Evolutionary conservation across 495 filamentous ascomycete genomes (phyloP), one percentile per base, ranked within the genome.

Genomic region (Evernia prunastri): DNA sequence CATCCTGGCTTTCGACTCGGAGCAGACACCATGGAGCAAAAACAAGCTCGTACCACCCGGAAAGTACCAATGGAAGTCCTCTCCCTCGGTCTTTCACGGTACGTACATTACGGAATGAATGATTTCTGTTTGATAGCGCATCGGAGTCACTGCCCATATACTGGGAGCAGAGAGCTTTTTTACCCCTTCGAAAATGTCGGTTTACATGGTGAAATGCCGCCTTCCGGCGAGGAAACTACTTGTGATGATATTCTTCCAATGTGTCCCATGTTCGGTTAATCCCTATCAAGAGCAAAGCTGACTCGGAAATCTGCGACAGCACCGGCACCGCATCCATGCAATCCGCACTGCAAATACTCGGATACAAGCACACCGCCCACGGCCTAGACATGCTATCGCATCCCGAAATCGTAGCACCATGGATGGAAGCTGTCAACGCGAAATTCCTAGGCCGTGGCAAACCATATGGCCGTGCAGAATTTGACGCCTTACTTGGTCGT

Each of bases 21-120:
- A 18, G 27, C 49, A 53, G 17, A 29, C 27, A 53, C 27, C 27
- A 53, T 53, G 49, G 49, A 29, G 5, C 49, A 17, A n/a, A 31
- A 31, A 15, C 13, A 25, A 29, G 1, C 15, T 53, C 49, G 10
- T 13, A 15, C 23, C 25, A 53, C 3, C 49, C 49, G 49, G 4
- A 53, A 53, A 53, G 49, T 53, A 18, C 25, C 49, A 18, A 29
- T 53, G 49, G 27, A 53, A n/a, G 49, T 53, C 10, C 49, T 53
- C 4, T 31, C 49, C 49, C 49, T 53, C 25, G 49, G 49, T 18
- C 27, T 53, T 53, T 27, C 49, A 2, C 49, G 49, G 36, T 37
- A 37, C 36, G 36, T 37, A 37, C 36, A 37, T 37, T 37, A 6
- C 36, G 36, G 6, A 37, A 12, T 12, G 36, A 12, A 37, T 12